Percentiles rank a stretch among this genome's conserved stretches.
Evolutionary conservation across 306 rosid species (phyloP).

Genomic region (Gynostemma pentaphyllum): DNA sequence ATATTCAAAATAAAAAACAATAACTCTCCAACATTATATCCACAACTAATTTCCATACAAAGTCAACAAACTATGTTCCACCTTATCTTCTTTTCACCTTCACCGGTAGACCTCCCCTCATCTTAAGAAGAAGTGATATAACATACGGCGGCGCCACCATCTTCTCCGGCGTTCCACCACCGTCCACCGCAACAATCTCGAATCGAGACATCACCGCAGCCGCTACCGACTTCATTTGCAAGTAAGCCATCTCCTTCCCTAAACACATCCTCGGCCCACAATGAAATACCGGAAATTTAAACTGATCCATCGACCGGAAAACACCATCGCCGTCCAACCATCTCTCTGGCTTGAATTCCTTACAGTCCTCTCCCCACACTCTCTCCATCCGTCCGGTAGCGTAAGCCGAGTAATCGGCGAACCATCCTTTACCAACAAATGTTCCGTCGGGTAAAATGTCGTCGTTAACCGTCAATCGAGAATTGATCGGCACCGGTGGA

Average conservation of each 20-base stretch:
- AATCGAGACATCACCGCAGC: constrained; percentile 26
- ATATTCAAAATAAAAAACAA: no score
- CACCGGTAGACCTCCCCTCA: no score
- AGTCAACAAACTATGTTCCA: no score
- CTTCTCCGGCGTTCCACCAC: background rate
- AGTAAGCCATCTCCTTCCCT: constrained; percentile 34
- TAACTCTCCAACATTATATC: no score
- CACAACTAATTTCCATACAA: no score
- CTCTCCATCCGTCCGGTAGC: constrained; percentile 27
- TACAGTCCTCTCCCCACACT: constrained; percentile 40
- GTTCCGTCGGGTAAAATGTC: constrained; percentile 33
- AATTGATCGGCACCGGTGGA: constrained; percentile 37
- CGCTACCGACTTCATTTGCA: constrained; percentile 41
- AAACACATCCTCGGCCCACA: constrained; percentile 39
- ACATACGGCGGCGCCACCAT: no score
- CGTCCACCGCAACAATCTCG: constrained; percentile 22
- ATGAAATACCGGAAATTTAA: constrained; percentile 29
- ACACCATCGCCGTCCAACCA: constrained; percentile 24
- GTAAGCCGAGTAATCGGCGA: constrained; percentile 21
- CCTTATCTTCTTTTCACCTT: no score
- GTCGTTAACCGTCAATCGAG: constrained; percentile 24
- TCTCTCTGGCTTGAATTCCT: constrained; percentile 38
- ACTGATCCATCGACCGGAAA: constrained; percentile 18
- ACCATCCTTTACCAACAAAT: constrained; percentile 18
- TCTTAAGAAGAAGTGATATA: no score